Evolutionary conservation across 2,329 filamentous ascomycete species (phyloP).

Genomic region (Aspergillus fumigatus): DNA sequence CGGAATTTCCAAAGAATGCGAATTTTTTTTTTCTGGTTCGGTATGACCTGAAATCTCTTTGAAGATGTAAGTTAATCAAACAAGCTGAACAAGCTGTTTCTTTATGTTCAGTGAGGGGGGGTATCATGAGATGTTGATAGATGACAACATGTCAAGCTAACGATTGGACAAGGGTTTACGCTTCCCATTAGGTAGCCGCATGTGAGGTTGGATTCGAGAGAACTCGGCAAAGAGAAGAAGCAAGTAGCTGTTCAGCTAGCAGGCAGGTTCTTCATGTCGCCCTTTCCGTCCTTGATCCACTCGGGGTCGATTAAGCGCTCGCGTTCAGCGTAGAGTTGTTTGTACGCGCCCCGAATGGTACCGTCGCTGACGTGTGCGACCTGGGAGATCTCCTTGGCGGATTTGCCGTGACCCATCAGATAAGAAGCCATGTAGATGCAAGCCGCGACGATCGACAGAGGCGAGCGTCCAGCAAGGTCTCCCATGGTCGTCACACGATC

Average conservation of each 20-base stretch:
- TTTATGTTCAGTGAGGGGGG: background rate
- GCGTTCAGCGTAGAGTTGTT: constrained; percentile 71
- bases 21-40: background rate
- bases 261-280: constrained; percentile 68
- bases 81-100: background rate
- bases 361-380: constrained; percentile 92
- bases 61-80: background rate
- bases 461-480: constrained; percentile 85
- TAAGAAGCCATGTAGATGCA: constrained; percentile 96
- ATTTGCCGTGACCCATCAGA: constrained; percentile 72
- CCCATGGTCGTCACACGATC: constrained; percentile 71
- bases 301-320: constrained; percentile 70
- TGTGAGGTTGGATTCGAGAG: background rate
- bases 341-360: constrained; percentile 94
- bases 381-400: constrained; percentile 78
- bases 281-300: constrained; percentile 68
- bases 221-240: background rate
- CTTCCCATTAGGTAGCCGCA: background rate
- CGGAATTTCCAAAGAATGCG: background rate
- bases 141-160: background rate
- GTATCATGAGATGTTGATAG: background rate
- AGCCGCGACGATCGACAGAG: constrained; percentile 86
- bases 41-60: background rate
- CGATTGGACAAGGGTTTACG: background rate
- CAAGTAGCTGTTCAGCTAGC: constrained; percentile 31